phyloP scores from a whole-genome alignment of 116 monocot species.

The Thalassia testudinum region DNA sequence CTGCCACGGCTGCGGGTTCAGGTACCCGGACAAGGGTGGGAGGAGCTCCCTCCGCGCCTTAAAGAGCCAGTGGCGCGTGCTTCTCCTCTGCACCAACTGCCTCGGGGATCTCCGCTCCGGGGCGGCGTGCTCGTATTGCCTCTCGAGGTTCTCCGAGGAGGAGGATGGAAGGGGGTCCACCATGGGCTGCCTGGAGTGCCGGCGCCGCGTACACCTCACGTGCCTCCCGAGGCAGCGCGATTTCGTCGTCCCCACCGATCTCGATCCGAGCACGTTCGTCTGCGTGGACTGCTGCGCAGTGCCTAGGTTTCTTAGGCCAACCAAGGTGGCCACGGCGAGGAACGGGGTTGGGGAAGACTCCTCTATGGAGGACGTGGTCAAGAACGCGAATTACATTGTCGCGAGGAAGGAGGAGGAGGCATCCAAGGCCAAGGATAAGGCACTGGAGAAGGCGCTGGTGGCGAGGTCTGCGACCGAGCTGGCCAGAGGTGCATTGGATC shows the following conservation, averaged over 20 bases:
- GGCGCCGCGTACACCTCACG: conserved; percentile 21
- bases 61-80: conserved; percentile 32
- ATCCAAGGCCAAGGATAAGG: conserved; percentile 7
- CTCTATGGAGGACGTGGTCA: conserved; percentile 7
- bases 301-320: conserved; percentile 6
- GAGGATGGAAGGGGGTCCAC: neutral
- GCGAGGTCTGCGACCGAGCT: conserved; percentile 7
- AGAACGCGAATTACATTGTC: conserved; percentile 5
- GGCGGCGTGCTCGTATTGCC: conserved; percentile 44
- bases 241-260: conserved; percentile 5
- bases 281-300: conserved; percentile 34
- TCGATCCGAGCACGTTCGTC: conserved; percentile 14
- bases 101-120: conserved; percentile 17
- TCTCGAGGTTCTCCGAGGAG: neutral
- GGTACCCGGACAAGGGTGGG: conserved; percentile 2
- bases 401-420: conserved; percentile 11
- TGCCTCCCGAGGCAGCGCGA: conserved; percentile 25
- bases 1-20: conserved; percentile 32
- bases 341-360: too few species aligned
- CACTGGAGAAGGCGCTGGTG: conserved; percentile 13
- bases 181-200: conserved; percentile 24
- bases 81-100: conserved; percentile 38
- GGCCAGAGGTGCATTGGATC: conserved; percentile 5
- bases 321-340: too few species aligned
- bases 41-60: conserved; percentile 12